A percentile compares a stretch with the other conserved stretches of the same genome.
phyloP scores from a whole-genome alignment of 2,329 filamentous ascomycete genomes.

The Fusarium sp. region DNA sequence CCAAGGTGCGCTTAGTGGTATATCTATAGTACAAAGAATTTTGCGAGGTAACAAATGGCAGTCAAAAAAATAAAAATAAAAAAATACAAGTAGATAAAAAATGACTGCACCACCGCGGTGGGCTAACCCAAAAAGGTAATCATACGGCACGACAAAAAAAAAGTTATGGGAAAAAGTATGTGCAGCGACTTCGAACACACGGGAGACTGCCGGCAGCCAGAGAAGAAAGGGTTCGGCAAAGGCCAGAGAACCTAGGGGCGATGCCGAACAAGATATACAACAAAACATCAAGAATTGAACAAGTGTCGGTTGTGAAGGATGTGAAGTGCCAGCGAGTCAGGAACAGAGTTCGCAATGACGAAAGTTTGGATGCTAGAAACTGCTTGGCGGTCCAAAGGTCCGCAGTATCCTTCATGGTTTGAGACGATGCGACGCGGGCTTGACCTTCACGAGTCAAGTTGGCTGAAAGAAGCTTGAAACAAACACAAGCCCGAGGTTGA shows the following conservation, averaged over 20 bases:
- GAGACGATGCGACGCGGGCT: conserved; percentile 8
- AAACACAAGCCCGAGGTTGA: neutral
- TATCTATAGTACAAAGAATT: conserved; percentile 32
- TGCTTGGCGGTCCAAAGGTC: neutral
- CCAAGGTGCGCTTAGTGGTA: conserved; percentile 31
- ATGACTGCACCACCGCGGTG: neutral
- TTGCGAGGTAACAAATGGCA: neutral
- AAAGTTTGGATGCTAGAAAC: neutral
- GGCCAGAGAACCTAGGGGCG: neutral
- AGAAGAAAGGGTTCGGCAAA: neutral
- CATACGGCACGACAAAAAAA: neutral
- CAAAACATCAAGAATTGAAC: neutral
- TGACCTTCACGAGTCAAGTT: conserved; percentile 12
- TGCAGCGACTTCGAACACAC: neutral
- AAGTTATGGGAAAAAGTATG: neutral
- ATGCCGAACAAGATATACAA: neutral
- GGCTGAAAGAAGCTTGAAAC: neutral
- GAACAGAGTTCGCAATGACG: neutral
- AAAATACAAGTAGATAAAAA: neutral
- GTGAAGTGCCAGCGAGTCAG: conserved; percentile 5
- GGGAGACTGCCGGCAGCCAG: conserved; percentile 30
- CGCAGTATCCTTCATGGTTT: neutral
- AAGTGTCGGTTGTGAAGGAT: neutral
- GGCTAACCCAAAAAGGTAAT: neutral
- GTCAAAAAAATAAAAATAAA: neutral